Evolutionary conservation across 768 basidiomycete species (phyloP).

Genomic region (Grammothele lineata): DNA sequence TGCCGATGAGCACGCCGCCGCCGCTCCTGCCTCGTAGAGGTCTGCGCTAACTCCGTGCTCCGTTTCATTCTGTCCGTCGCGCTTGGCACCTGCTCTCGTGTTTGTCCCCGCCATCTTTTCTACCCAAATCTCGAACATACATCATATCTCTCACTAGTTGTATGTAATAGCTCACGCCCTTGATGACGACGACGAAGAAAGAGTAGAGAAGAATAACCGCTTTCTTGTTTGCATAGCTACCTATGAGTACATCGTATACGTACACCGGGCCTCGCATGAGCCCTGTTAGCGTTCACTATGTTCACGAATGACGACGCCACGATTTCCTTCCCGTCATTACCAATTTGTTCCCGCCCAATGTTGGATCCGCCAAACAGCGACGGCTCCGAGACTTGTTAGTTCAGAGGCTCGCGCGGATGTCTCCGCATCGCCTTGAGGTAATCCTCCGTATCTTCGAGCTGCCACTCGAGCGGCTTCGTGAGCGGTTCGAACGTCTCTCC

Average conservation of each 20-base stretch:
- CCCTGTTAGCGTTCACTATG: not conserved
- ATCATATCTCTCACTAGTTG: slow-evolving; percentile 3
- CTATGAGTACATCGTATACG: not conserved
- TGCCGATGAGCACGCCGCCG: slow-evolving; percentile 44
- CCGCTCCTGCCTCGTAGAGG: slow-evolving; percentile 7
- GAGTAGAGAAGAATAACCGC: not conserved
- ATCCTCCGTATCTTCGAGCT: slow-evolving; percentile 19
- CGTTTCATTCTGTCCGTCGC: slow-evolving; percentile 7
- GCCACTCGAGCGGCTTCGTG: slow-evolving; percentile 35
- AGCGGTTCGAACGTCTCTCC: slow-evolving; percentile 39
- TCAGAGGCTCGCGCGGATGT: slow-evolving; percentile 18
- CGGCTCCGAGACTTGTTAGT: too few relatives aligned
- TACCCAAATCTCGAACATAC: slow-evolving; percentile 8
- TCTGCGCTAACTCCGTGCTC: not conserved
- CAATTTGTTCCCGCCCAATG: too few relatives aligned
- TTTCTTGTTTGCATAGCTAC: not conserved
- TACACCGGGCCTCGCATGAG: not conserved
- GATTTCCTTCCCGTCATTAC: too few relatives aligned
- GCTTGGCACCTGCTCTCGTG: slow-evolving; percentile 12
- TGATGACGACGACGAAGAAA: slow-evolving; percentile 1
- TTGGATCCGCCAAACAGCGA: too few relatives aligned
- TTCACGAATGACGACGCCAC: too few relatives aligned
- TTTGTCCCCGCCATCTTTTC: too few relatives aligned
- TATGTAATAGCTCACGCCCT: too few relatives aligned
- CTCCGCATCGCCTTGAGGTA: slow-evolving; percentile 19